phyloP scores from a whole-genome alignment of 1,139 yeast species.

The Blastobotrys serpentis region DNA sequence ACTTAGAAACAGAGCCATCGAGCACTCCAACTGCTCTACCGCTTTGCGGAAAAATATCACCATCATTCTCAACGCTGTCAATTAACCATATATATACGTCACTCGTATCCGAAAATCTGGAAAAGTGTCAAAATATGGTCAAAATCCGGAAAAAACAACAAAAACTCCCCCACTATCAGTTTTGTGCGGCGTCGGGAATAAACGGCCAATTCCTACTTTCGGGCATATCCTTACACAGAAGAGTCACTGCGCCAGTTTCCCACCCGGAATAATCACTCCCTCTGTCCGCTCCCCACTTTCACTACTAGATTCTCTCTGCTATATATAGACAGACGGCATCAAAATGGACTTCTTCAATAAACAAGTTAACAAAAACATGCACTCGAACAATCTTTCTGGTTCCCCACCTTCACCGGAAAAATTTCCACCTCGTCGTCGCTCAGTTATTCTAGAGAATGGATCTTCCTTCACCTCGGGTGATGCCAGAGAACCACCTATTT shows the following conservation, averaged over 20 bases:
- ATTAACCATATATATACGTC: neutral
- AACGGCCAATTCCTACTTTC: no score
- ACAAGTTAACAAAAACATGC: neutral
- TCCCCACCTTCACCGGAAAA: neutral
- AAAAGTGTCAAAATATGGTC: neutral
- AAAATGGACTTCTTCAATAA: neutral
- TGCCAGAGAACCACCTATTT: slow-evolving; percentile 19
- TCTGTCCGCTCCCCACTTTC: no score
- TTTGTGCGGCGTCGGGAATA: neutral
- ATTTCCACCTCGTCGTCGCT: neutral
- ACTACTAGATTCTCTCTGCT: no score
- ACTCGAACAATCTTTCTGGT: neutral
- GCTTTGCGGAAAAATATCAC: neutral
- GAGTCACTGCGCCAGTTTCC: no score
- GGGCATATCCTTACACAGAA: no score
- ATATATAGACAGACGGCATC: neutral
- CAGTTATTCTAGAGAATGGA: slow-evolving; percentile 11
- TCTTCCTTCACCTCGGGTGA: neutral
- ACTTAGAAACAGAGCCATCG: neutral
- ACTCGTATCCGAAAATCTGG: neutral
- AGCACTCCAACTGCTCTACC: neutral
- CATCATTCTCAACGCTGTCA: neutral
- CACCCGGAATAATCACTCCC: no score
- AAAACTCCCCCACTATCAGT: neutral
- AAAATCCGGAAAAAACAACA: neutral